Evolutionary conservation across 345 rosid genomes (phyloP).

Genomic region (Arabidopsis suecica): DNA sequence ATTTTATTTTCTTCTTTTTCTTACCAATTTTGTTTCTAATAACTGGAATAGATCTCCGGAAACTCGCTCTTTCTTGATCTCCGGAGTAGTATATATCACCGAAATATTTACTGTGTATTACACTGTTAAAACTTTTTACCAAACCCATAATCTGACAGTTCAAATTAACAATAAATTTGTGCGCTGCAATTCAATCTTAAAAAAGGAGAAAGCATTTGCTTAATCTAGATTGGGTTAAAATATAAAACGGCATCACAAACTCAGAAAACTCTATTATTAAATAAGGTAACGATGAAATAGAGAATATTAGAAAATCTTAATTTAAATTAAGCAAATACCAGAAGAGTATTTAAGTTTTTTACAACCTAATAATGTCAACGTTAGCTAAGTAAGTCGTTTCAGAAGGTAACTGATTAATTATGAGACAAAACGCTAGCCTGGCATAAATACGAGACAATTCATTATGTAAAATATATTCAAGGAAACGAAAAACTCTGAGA

Average conservation of each 20-base stretch:
- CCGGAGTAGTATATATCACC: too few species aligned
- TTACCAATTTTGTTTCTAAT: too few species aligned
- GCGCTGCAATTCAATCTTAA: not conserved
- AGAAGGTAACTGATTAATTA: not conserved
- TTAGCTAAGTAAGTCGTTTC: not conserved
- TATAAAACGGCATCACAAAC: conserved; percentile 7
- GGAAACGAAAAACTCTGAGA: not conserved
- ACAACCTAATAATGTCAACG: not conserved
- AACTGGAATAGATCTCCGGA: not conserved
- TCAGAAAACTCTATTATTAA: conserved; percentile 5
- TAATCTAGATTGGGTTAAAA: not conserved
- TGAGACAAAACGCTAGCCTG: not conserved
- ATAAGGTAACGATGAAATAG: not conserved
- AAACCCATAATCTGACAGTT: not conserved
- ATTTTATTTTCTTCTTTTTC: too few species aligned
- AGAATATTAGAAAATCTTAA: not conserved
- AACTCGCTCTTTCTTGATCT: not conserved
- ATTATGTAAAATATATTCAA: not conserved
- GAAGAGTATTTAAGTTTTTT: not conserved
- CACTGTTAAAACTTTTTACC: not conserved
- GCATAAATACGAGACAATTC: conserved; percentile 13
- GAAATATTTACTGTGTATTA: not conserved
- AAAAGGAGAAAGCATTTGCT: not conserved
- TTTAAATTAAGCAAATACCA: not conserved
- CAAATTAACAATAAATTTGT: not conserved